Evolutionary conservation across 805 yeast genomes (phyloP).

Genomic region (Cyberlindnera saturnus): DNA sequence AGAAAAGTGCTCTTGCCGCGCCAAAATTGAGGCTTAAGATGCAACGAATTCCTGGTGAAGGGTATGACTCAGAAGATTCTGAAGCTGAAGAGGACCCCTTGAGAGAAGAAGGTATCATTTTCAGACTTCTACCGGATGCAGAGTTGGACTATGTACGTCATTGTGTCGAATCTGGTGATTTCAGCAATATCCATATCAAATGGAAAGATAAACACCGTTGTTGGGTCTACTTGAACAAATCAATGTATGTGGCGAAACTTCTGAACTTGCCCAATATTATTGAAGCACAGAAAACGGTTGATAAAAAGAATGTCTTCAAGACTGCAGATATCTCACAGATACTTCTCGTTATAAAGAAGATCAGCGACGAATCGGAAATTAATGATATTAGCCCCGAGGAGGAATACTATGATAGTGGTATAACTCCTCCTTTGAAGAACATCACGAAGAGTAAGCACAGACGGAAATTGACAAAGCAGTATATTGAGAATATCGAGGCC

Average conservation of each 20-base stretch:
- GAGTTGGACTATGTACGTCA: slow-evolving; percentile 68
- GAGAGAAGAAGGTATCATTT: slow-evolving; percentile 76
- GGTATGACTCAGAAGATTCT: slow-evolving; percentile 95
- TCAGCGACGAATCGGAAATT: slow-evolving; percentile 42
- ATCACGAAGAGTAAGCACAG: slow-evolving; percentile 67
- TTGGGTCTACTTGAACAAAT: slow-evolving; percentile 61
- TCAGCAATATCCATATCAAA: slow-evolving; percentile 63
- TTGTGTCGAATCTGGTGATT: slow-evolving; percentile 74
- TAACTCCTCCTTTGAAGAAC: slow-evolving; percentile 74
- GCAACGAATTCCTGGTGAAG: slow-evolving; percentile 80
- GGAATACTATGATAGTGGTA: slow-evolving; percentile 52
- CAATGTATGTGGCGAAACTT: slow-evolving; percentile 73
- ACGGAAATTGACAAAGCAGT: slow-evolving; percentile 59
- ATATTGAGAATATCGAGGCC: slow-evolving; percentile 71
- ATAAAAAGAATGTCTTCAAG: slow-evolving; percentile 81
- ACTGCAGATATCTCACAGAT: slow-evolving; percentile 84
- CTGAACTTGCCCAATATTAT: slow-evolving; percentile 86
- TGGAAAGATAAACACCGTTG: slow-evolving; percentile 85
- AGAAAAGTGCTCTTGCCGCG: slow-evolving; percentile 26
- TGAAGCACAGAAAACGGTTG: slow-evolving; percentile 85
- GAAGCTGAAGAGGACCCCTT: slow-evolving; percentile 93
- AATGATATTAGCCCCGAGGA: slow-evolving; percentile 30
- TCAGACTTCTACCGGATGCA: slow-evolving; percentile 65
- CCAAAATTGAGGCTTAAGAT: slow-evolving; percentile 27
- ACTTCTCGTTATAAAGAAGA: slow-evolving; percentile 60